These are phyloP conservation scores for Cryptosporidium tyzzeri DNA, from an alignment of 169 alveolate species.

Conservation along the genomic window DNA sequence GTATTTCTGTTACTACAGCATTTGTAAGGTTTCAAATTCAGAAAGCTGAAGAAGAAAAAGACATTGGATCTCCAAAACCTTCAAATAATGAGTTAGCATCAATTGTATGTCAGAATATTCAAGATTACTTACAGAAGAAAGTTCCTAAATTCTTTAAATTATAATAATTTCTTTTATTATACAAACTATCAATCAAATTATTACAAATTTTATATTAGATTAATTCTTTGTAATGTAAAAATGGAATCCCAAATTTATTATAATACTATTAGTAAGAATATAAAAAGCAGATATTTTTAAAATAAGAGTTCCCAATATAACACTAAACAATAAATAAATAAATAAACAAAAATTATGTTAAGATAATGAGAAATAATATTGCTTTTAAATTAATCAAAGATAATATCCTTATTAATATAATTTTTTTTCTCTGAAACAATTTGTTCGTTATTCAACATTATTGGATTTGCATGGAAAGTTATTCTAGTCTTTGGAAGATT, in stretches of 20 bases:
- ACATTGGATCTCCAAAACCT: background rate
- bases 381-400: background rate
- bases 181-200: too few relatives aligned
- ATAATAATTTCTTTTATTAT: background rate
- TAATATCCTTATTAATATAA: background rate
- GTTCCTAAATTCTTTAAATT: slow-evolving; percentile 66
- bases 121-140: slow-evolving; percentile 16
- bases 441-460: background rate
- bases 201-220: too few relatives aligned
- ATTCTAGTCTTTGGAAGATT: slow-evolving; percentile 54
- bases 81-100: slow-evolving; percentile 19
- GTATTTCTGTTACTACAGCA: slow-evolving; percentile 48
- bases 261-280: too few relatives aligned
- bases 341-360: too few relatives aligned
- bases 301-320: too few relatives aligned
- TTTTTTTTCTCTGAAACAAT: background rate
- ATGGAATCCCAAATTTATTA: too few relatives aligned
- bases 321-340: too few relatives aligned
- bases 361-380: too few relatives aligned
- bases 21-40: slow-evolving; percentile 20
- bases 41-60: background rate
- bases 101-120: slow-evolving; percentile 26
- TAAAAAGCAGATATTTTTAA: too few relatives aligned
- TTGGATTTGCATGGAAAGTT: slow-evolving; percentile 68
- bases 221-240: background rate